Base-by-base conservation (phyloP, 1,139 yeast genomes). In the Saccharomycopsis hybrid region DNA sequence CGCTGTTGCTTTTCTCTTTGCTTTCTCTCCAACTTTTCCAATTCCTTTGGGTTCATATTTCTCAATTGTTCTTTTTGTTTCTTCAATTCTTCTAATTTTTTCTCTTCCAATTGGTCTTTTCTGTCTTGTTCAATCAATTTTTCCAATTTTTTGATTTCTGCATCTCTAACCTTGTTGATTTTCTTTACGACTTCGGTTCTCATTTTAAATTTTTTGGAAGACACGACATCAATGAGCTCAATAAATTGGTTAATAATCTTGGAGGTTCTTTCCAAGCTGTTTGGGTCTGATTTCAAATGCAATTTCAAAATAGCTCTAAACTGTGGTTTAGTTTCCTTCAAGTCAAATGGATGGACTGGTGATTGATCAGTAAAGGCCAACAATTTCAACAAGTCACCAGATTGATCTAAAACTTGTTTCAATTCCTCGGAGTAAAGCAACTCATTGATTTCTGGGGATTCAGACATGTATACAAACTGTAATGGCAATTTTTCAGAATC, bases 381-480 rank as follows among this genome's bases (percentile, higher is more conserved):
- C 61, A 65, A 84, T 61, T 80, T 79, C 60, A 90, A 68, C 49
- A 77, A 68, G 7, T 73, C 65, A 43, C 79, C 78, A 51, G 83
- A 69, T 24, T 43, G 37, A 5, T 33, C 43, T 55, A 85, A 64
- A 33, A 78, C 71, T 51, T 75, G 76, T 38, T 72, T 66, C 43
- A 80, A 67, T 52, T 73, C 77, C 53, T 79, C 73, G 54, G 73
- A 73, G 57, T 76, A 73, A 53, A 85, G 68, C 57, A 78, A 71
- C 5, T 82, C 88, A 59, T 83, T 88, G 67, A 87, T 73, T 64
- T 90, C 97, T 55, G 80, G 76, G 52, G 80, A 80, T 71, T 92
- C 98, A 60, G 87, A 75, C 98, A 92, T 90, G 69, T 80, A 87
- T 27, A 89, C 96, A 63, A 77, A 85, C 52, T 85, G 78, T 49